phyloP scores from a whole-genome alignment of 2,329 filamentous ascomycete species.

The Fusarium palustre region DNA sequence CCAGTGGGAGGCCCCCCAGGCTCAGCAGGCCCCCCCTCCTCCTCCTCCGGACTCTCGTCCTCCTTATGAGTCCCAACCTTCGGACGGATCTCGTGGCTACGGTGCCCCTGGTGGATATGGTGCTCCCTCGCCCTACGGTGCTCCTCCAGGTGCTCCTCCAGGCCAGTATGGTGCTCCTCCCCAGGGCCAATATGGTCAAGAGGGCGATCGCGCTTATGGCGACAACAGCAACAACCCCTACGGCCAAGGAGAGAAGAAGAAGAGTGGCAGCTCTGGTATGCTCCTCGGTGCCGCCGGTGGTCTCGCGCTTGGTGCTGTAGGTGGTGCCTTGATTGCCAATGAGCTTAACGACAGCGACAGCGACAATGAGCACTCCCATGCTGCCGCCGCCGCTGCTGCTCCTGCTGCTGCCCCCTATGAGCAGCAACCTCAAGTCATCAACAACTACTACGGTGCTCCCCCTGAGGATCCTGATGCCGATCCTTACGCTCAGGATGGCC shows the following conservation, averaged over 20 bases:
- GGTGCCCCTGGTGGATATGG: conserved; percentile 38
- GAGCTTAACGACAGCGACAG: conserved; percentile 55
- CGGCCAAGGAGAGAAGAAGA: conserved; percentile 48
- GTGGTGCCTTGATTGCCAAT: conserved; percentile 68
- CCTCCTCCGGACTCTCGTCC: conserved; percentile 40
- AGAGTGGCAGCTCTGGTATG: conserved; percentile 63
- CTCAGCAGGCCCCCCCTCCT: conserved; percentile 45
- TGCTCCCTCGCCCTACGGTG: conserved; percentile 34
- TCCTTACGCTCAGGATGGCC: conserved; percentile 30
- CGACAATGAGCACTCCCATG: conserved; percentile 35
- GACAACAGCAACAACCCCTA: conserved; percentile 39
- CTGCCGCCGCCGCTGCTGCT: conserved; percentile 20
- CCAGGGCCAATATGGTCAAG: conserved; percentile 12
- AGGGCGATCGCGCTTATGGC: conserved; percentile 15
- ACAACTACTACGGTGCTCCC: conserved; percentile 37
- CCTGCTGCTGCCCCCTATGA: not conserved
- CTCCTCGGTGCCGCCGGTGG: conserved; percentile 70
- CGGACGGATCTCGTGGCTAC: conserved; percentile 45
- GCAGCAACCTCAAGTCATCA: conserved; percentile 8
- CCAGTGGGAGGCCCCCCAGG: conserved; percentile 71
- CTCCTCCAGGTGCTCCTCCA: conserved; percentile 13
- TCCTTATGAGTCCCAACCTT: conserved; percentile 38
- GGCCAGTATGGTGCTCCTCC: conserved; percentile 3
- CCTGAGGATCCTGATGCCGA: conserved; percentile 35
- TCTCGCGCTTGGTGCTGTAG: conserved; percentile 67